phyloP scores from a whole-genome alignment of 2,329 filamentous ascomycete genomes.

The Rutstroemia sp. region DNA sequence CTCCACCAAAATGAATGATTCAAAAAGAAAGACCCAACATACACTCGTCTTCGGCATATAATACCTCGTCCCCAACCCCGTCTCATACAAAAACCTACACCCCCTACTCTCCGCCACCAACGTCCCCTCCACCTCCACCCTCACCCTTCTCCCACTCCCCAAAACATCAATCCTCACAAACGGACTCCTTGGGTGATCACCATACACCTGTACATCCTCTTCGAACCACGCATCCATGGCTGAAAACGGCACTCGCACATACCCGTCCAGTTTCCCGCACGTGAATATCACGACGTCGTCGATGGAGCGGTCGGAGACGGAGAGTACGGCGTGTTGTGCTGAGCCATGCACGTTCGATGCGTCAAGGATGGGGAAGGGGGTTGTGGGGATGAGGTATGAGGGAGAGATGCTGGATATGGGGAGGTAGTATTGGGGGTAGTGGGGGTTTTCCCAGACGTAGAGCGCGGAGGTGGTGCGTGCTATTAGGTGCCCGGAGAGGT shows the following conservation, averaged over 20 bases:
- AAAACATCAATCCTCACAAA: conserved; percentile 58
- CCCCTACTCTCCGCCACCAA: conserved; percentile 38
- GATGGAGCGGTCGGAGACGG: not conserved
- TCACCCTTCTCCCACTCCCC: conserved; percentile 43
- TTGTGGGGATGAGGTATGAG: not conserved
- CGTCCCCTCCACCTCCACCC: conserved; percentile 40
- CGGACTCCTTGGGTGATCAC: conserved; percentile 56
- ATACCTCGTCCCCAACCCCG: conserved; percentile 47
- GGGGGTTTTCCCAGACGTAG: not conserved
- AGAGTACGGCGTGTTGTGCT: not conserved
- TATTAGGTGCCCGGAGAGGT: not conserved
- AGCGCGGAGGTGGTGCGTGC: not conserved
- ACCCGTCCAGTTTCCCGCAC: conserved; percentile 26
- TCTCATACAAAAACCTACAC: conserved; percentile 50
- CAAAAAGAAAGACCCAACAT: not conserved
- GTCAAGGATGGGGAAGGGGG: not conserved
- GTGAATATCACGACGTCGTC: conserved; percentile 26
- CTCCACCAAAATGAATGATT: not conserved
- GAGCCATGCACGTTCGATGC: not conserved
- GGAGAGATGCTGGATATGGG: not conserved
- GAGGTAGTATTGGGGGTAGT: not conserved
- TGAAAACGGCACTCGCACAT: conserved; percentile 34
- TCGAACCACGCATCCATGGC: conserved; percentile 44
- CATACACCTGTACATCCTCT: conserved; percentile 48
- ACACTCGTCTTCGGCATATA: conserved; percentile 45